phyloP scores from a whole-genome alignment of 208 protist genomes.

The Herpetomonas tarakana region DNA sequence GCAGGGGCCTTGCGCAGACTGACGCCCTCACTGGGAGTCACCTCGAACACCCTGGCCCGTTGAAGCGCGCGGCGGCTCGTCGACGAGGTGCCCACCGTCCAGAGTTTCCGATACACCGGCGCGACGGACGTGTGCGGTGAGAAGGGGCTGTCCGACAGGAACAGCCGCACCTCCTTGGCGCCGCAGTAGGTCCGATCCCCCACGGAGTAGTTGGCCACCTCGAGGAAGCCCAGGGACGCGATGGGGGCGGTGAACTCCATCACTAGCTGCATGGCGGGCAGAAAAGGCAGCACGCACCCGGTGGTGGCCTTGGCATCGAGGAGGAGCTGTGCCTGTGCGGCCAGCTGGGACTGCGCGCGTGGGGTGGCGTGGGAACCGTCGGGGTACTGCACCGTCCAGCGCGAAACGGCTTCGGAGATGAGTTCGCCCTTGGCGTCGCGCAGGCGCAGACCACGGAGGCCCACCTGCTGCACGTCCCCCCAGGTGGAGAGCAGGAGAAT shows the following conservation, averaged over 20 bases:
- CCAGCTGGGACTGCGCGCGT: neutral
- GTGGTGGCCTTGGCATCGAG: slow-evolving; percentile 23
- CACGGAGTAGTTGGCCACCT: slow-evolving; percentile 69
- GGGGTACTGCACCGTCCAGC: slow-evolving; percentile 41
- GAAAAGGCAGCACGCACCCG: slow-evolving; percentile 43
- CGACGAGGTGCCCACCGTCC: slow-evolving; percentile 15
- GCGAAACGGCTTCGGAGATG: slow-evolving; percentile 18
- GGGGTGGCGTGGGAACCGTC: slow-evolving; percentile 13
- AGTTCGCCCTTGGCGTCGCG: slow-evolving; percentile 42
- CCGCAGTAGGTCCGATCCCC: slow-evolving; percentile 62
- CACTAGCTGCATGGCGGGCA: slow-evolving; percentile 48
- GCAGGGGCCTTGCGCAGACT: slow-evolving; percentile 65
- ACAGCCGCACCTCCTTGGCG: slow-evolving; percentile 60
- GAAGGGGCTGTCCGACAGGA: slow-evolving; percentile 23
- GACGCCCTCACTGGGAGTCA: slow-evolving; percentile 52
- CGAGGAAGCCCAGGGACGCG: slow-evolving; percentile 48
- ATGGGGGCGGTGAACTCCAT: slow-evolving; percentile 46
- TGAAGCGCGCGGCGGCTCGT: slow-evolving; percentile 13
- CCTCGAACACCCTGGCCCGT: slow-evolving; percentile 35
- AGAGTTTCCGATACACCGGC: slow-evolving; percentile 31
- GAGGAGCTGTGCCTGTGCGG: neutral
- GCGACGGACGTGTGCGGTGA: neutral
- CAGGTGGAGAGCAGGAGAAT: slow-evolving; percentile 65
- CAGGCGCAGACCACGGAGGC: slow-evolving; percentile 58
- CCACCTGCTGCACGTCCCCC: slow-evolving; percentile 51